Percentiles rank a stretch among this genome's conserved stretches.
Conservation (phyloP, 768 basidiomycete genomes). For the Dendrothele bispora region DNA sequence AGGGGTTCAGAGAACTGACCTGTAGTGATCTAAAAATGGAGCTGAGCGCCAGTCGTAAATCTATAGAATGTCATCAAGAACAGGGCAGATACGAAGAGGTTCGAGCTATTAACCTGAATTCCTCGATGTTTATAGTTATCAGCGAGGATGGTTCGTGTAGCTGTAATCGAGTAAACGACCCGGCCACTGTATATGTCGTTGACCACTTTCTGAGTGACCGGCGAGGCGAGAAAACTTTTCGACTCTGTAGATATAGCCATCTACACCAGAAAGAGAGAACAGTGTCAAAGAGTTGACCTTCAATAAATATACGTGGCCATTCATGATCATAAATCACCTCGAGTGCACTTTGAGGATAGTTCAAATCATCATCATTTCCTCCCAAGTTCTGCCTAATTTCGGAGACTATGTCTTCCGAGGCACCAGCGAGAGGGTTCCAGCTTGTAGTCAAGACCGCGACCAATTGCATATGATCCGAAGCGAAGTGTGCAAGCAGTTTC, state of each 20-base stretch:
- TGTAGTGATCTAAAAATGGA: constrained; percentile 83
- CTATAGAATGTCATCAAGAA: constrained; percentile 40
- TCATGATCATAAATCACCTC: too few relatives aligned
- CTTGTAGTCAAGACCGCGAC: constrained; percentile 76
- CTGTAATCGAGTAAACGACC: constrained; percentile 62
- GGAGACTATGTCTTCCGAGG: constrained; percentile 61
- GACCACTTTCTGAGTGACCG: constrained; percentile 84
- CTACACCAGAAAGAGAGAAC: constrained; percentile 21
- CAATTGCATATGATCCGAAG: constrained; percentile 72
- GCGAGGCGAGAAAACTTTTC: constrained; percentile 80
- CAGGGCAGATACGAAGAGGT: not conserved
- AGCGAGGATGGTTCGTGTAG: constrained; percentile 74
- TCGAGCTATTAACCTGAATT: not conserved
- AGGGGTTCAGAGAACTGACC: constrained; percentile 37
- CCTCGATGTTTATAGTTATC: constrained; percentile 83
- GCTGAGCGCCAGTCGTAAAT: constrained; percentile 66
- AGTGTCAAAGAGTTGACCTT: constrained; percentile 20
- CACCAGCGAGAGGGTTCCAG: constrained; percentile 86
- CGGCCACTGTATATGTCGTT: constrained; percentile 86
- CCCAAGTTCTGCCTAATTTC: constrained; percentile 61
- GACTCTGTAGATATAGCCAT: constrained; percentile 87
- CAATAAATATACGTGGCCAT: too few relatives aligned
- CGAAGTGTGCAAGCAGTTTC: constrained; percentile 78
- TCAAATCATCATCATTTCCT: constrained; percentile 59
- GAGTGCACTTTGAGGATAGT: constrained; percentile 77